A percentile compares a stretch with the other conserved stretches of the same genome.
phyloP scores from a whole-genome alignment of 2,329 filamentous ascomycete genomes.

The Monosporascus cannonballus region DNA sequence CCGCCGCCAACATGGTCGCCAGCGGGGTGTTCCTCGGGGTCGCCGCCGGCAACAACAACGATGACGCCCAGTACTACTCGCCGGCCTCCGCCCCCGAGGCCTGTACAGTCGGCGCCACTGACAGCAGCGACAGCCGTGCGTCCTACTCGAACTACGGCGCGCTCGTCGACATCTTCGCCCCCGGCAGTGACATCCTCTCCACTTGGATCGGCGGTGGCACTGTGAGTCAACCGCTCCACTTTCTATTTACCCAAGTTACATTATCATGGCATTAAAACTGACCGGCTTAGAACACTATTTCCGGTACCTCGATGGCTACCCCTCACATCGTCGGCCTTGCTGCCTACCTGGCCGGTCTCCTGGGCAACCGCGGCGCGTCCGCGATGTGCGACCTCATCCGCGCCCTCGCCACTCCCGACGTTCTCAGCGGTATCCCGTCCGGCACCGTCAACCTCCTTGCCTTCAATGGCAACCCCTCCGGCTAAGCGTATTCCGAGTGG shows the following conservation, averaged over 20 bases:
- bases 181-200: conserved; percentile 34
- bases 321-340: conserved; percentile 56
- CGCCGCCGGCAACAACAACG: conserved; percentile 48
- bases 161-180: conserved; percentile 37
- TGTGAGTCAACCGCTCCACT: conserved; percentile 9
- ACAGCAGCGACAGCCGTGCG: conserved; percentile 30
- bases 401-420: conserved; percentile 31
- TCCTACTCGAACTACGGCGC: conserved; percentile 45
- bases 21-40: conserved; percentile 46
- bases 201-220: conserved; percentile 31
- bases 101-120: conserved; percentile 46
- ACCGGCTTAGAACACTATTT: conserved; percentile 38
- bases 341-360: conserved; percentile 45
- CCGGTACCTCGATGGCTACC: conserved; percentile 57
- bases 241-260: background rate
- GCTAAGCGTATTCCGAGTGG: background rate
- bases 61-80: conserved; percentile 34
- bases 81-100: conserved; percentile 42
- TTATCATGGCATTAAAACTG: conserved; percentile 4
- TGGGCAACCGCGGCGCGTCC: conserved; percentile 32
- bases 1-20: conserved; percentile 38
- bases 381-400: conserved; percentile 37
- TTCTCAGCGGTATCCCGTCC: conserved; percentile 28
- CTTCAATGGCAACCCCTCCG: conserved; percentile 23
- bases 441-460: conserved; percentile 29